A percentile compares a stretch with the other conserved stretches of the same genome.
phyloP scores from a whole-genome alignment of 2,329 filamentous ascomycete species.

The Elsinoe australis region DNA sequence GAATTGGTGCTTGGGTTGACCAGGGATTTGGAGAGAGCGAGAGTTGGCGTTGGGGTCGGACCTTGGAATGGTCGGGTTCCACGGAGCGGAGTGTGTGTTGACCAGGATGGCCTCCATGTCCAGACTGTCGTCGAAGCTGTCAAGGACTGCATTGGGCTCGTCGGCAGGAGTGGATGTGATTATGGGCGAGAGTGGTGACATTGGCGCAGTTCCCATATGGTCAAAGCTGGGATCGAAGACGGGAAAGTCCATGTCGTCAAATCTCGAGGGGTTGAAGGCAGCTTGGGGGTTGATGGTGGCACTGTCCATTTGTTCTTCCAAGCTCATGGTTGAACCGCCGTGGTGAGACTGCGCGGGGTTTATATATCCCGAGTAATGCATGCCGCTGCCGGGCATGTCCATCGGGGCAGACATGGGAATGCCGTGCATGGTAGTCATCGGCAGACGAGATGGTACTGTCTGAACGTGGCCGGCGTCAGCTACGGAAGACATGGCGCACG shows the following conservation, averaged over 20 bases:
- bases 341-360: slow-evolving; percentile 4
- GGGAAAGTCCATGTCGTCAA: slow-evolving; percentile 9
- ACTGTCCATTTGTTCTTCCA: slow-evolving; percentile 13
- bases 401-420: slow-evolving; percentile 8
- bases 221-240: slow-evolving; percentile 1
- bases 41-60: slow-evolving; percentile 2
- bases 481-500: neutral
- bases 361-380: slow-evolving; percentile 2
- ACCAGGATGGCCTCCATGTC: neutral
- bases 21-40: slow-evolving; percentile 2
- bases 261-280: neutral
- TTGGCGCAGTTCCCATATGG: neutral
- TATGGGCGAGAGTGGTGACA: slow-evolving; percentile 10
- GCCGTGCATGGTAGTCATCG: slow-evolving; percentile 7
- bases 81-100: slow-evolving; percentile 9
- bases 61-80: slow-evolving; percentile 13
- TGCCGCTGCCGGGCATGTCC: slow-evolving; percentile 9
- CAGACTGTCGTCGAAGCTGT: neutral
- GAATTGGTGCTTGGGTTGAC: slow-evolving; percentile 12
- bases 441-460: slow-evolving; percentile 4
- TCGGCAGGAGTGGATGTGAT: slow-evolving; percentile 5
- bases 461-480: slow-evolving; percentile 2
- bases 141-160: neutral
- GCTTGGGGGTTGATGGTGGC: slow-evolving; percentile 5
- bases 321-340: slow-evolving; percentile 9